Percentiles rank a stretch among this genome's conserved stretches.
These are phyloP conservation scores for Coemansia sp. DNA, from an alignment of 192 early-diverging fungal genomes.

Conservation along the genomic window DNA sequence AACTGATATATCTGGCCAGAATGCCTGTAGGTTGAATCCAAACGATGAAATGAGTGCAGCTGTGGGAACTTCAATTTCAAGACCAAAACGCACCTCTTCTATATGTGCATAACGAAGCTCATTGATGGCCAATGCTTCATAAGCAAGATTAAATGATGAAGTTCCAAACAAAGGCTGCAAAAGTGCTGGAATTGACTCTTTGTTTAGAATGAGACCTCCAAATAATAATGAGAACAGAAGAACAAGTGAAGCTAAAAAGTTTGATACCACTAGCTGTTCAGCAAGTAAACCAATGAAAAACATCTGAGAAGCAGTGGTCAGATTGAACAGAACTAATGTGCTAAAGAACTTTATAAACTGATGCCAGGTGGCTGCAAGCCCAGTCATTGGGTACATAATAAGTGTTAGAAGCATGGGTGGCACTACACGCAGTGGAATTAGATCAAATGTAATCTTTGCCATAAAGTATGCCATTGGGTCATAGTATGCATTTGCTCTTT, in stretches of 20 bases:
- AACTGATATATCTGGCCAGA: conserved; percentile 74
- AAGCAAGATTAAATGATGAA: conserved; percentile 87
- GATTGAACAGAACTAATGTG: conserved; percentile 78
- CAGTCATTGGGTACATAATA: conserved; percentile 85
- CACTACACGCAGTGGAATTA: conserved; percentile 72
- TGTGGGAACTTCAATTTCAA: conserved; percentile 84
- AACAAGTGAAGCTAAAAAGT: conserved; percentile 72
- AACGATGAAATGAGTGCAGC: conserved; percentile 83
- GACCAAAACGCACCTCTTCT: conserved; percentile 74
- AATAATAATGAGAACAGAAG: conserved; percentile 91
- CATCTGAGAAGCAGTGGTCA: conserved; percentile 72
- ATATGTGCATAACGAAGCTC: conserved; percentile 80
- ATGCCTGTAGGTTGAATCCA: conserved; percentile 79
- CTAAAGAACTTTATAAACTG: conserved; percentile 73
- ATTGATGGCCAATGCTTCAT: conserved; percentile 88
- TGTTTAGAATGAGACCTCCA: conserved; percentile 86
- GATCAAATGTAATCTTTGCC: conserved; percentile 60
- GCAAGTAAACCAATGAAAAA: conserved; percentile 74
- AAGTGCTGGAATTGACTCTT: conserved; percentile 71
- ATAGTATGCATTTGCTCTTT: conserved; percentile 64
- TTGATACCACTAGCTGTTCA: conserved; percentile 69
- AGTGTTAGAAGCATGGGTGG: conserved; percentile 77
- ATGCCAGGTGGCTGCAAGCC: conserved; percentile 58
- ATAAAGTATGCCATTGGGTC: conserved; percentile 58
- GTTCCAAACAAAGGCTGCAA: conserved; percentile 56